Base-by-base conservation (phyloP, 495 filamentous ascomycete species). In the Podospora appendiculata region DNA sequence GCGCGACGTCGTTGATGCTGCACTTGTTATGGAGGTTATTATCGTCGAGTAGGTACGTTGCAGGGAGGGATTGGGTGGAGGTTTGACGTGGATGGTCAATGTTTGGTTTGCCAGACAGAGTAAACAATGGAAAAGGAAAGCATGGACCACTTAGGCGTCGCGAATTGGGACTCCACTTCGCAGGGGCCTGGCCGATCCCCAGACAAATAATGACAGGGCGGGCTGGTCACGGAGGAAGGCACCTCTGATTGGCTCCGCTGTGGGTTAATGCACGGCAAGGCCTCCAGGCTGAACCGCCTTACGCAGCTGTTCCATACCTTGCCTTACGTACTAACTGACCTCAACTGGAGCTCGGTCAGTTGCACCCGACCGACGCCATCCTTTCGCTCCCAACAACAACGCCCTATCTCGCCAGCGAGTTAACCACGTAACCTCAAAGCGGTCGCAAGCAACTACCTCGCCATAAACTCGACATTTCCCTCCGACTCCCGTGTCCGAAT, bases 71-170 rank as follows among this genome's bases (percentile, higher is more conserved):
- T 42, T 48, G 39, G 34, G 25, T 41, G 19, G 46, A 42, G 57
- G 42, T 50, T 43, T 42, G 54, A 56, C 46, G 50, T 65, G 64
- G 67, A 46, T 69, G 66, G 66, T 49, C 53, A 46, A 54, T 25
- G 45, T 57, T 54, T 43, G 16, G 40, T 25, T 25, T 25, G 25
- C 2, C 25, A 25, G 25, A 25, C 17, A 53, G 61, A 65, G 66
- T 69, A 69, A 70, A 70, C 66, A 25, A 25, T 25, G 25, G 25
- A 69, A 70, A 47, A 7, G 40, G 13, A 51, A 25, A 47, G 56
- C 57, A 49, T 32, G 42, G 51, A 45, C 52, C 45, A 51, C 25
- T 5, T 25, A 25, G 25, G 25, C 25, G 25, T 25, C 25, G 25
- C 25, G 25, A 2, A 25, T 2, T 25, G 25, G 25, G 25, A 25